A percentile compares a stretch with the other conserved stretches of the same genome.
phyloP scores from a whole-genome alignment of 345 rosid species.

The Gynandropsis gynandra region DNA sequence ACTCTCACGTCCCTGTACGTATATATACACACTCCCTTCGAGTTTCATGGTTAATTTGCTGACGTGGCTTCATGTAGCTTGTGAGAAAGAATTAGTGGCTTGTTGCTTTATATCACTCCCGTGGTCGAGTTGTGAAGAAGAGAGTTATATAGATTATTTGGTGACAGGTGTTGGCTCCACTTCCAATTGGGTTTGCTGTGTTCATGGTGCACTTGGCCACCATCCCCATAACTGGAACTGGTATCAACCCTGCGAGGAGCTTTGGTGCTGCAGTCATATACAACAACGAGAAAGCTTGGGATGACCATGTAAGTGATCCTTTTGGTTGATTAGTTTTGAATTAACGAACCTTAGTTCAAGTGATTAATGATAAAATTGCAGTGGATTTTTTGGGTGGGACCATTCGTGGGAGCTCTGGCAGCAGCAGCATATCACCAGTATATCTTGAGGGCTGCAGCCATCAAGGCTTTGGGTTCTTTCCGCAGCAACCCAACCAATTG shows the following conservation, averaged over 20 bases:
- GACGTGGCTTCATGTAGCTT: not conserved
- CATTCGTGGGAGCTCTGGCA: conserved; percentile 62
- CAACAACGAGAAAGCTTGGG: conserved; percentile 53
- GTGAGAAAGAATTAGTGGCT: not conserved
- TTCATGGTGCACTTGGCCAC: conserved; percentile 79
- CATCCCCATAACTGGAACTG: conserved; percentile 74
- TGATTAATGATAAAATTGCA: conserved; percentile 2
- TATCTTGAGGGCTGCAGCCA: conserved; percentile 58
- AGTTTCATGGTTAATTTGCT: too few relatives aligned
- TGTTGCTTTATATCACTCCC: too few relatives aligned
- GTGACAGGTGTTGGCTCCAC: conserved; percentile 51
- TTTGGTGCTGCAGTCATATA: conserved; percentile 72
- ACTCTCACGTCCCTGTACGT: conserved; percentile 89
- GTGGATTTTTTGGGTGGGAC: conserved; percentile 90
- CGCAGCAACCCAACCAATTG: conserved; percentile 54
- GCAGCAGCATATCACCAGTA: conserved; percentile 68
- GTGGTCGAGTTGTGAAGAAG: too few relatives aligned
- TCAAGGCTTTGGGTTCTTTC: conserved; percentile 65
- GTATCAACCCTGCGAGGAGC: conserved; percentile 76
- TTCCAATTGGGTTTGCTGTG: conserved; percentile 74
- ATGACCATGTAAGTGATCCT: conserved; percentile 35
- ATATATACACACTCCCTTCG: too few relatives aligned
- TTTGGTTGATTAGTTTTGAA: not conserved
- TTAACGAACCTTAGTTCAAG: not conserved
- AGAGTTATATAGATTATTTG: too few relatives aligned